Conservation (phyloP, 2,329 filamentous ascomycete species). For the Curvularia verruculosa region DNA sequence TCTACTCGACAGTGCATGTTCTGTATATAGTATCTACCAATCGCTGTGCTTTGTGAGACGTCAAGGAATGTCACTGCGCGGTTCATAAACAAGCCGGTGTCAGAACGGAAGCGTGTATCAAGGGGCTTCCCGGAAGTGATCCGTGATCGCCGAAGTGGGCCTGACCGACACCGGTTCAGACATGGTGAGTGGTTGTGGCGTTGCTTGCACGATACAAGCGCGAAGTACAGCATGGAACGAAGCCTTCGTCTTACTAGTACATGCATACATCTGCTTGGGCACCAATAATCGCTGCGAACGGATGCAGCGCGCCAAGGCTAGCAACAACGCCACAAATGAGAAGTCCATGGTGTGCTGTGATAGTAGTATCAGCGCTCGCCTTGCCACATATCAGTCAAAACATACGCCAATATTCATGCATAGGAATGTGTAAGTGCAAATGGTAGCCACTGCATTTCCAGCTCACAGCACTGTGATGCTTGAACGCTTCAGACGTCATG, state of each 20-base stretch:
- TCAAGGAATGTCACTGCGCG: not conserved
- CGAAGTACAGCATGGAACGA: not conserved
- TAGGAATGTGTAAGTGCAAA: not conserved
- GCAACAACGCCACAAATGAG: not conserved
- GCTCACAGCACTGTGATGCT: not conserved
- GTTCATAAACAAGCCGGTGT: not conserved
- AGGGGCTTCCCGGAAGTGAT: not conserved
- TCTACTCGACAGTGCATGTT: not conserved
- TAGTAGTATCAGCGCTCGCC: not conserved
- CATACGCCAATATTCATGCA: not conserved
- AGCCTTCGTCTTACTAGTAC: not conserved
- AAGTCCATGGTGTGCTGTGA: not conserved
- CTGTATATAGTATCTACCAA: not conserved
- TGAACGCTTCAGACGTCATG: not conserved
- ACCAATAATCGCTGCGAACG: not conserved
- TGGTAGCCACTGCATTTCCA: not conserved
- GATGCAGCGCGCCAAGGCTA: not conserved
- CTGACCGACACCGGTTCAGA: not conserved
- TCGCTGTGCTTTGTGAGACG: not conserved
- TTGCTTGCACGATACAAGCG: not conserved
- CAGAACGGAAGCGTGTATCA: not conserved
- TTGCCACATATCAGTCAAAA: not conserved
- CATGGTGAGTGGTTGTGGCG: not conserved
- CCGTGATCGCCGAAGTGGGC: not conserved
- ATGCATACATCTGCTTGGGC: not conserved